These are phyloP conservation scores for Aspergillus ochraceus DNA, from an alignment of 2,329 filamentous ascomycete species.

Conservation along the genomic window DNA sequence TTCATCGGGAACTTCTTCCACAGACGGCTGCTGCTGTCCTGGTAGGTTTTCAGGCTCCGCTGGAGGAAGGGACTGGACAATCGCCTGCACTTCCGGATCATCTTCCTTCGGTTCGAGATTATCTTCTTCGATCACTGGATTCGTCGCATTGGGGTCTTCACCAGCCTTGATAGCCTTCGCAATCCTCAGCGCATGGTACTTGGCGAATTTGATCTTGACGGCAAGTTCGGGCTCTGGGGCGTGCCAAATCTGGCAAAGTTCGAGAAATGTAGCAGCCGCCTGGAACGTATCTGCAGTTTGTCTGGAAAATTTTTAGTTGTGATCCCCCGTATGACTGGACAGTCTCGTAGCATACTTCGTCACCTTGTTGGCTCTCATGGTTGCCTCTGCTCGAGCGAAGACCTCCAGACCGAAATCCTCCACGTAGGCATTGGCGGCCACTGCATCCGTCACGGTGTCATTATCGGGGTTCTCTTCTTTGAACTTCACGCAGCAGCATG, in stretches of 20 bases:
- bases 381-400: constrained; percentile 78
- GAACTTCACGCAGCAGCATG: constrained; percentile 47
- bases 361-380: constrained; percentile 78
- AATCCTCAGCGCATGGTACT: constrained; percentile 92
- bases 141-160: constrained; percentile 87
- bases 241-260: constrained; percentile 83
- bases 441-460: constrained; percentile 81
- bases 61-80: constrained; percentile 46
- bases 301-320: constrained; percentile 44
- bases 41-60: constrained; percentile 34
- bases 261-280: constrained; percentile 88
- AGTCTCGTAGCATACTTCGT: constrained; percentile 58
- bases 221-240: constrained; percentile 70
- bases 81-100: constrained; percentile 64
- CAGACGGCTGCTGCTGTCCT: constrained; percentile 54
- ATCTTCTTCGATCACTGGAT: constrained; percentile 65
- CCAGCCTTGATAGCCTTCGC: constrained; percentile 86
- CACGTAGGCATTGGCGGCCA: constrained; percentile 84
- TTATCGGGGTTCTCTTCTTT: constrained; percentile 74
- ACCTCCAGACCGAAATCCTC: constrained; percentile 92
- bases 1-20: constrained; percentile 63
- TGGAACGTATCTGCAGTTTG: constrained; percentile 94
- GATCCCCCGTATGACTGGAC: constrained; percentile 5
- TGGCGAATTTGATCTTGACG: constrained; percentile 92
- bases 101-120: constrained; percentile 56